phyloP scores from a whole-genome alignment of 179 eudicot genomes.

The Beta corolliflora region DNA sequence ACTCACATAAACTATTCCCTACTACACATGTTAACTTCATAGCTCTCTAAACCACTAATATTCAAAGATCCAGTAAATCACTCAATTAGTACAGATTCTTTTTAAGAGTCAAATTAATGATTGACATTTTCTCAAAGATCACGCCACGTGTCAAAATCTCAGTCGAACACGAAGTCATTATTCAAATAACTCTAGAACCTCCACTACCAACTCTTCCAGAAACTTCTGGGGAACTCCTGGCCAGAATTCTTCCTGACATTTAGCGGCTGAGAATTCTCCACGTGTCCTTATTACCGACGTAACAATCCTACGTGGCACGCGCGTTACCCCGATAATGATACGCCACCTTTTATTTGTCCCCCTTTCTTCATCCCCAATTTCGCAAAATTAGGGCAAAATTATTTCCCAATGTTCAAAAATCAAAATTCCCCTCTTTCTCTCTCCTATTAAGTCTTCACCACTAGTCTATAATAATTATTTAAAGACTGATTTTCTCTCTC shows the following conservation, averaged over 20 bases:
- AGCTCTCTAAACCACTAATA: neutral
- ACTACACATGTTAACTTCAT: neutral
- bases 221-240: conserved; percentile 74
- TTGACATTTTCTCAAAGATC: neutral
- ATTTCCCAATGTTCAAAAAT: too few relatives aligned
- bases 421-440: neutral
- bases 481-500: too few relatives aligned
- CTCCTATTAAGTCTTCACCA: neutral
- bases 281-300: conserved; percentile 50
- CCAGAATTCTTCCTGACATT: conserved; percentile 32
- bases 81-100: neutral
- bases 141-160: conserved; percentile 28
- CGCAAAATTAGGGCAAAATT: too few relatives aligned
- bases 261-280: conserved; percentile 49
- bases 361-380: neutral
- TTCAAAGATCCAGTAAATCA: neutral
- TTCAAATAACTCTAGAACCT: conserved; percentile 11
- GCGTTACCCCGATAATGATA: conserved; percentile 54
- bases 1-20: too few relatives aligned
- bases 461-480: neutral
- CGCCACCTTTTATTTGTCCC: conserved; percentile 32
- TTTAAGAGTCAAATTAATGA: neutral
- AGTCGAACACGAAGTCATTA: conserved; percentile 4
- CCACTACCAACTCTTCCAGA: conserved; percentile 58
- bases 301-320: conserved; percentile 73